These are phyloP conservation scores for Leptographium procerum DNA, from an alignment of 2,329 filamentous ascomycete genomes.

Conservation along the genomic window DNA sequence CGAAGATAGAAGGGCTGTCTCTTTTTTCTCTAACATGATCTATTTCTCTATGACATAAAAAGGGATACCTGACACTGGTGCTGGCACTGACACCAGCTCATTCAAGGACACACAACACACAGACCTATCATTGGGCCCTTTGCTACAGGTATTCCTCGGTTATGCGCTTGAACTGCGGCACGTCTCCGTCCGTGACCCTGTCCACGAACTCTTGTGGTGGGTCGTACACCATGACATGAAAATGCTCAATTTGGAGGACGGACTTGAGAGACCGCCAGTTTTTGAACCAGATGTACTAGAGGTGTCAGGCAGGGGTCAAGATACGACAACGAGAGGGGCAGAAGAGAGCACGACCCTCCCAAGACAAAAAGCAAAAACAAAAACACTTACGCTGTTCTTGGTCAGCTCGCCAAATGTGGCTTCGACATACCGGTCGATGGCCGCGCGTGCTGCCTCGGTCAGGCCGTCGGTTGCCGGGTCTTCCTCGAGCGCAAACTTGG, in stretches of 20 bases:
- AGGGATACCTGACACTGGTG: not conserved
- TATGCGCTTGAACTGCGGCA: constrained; percentile 45
- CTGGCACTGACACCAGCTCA: not conserved
- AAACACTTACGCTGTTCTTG: constrained; percentile 37
- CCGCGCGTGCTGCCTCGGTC: constrained; percentile 46
- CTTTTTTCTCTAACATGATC: not conserved
- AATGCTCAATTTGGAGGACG: constrained; percentile 79
- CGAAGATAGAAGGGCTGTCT: constrained; percentile 2
- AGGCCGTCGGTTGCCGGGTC: constrained; percentile 55
- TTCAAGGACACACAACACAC: no score
- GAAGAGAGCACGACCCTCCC: not conserved
- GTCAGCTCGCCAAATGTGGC: constrained; percentile 50
- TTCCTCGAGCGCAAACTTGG: constrained; percentile 70
- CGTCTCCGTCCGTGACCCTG: constrained; percentile 62
- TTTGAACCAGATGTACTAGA: constrained; percentile 61
- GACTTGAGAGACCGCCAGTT: constrained; percentile 84
- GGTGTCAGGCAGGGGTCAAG: not conserved
- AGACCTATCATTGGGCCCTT: not conserved
- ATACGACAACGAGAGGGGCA: no score
- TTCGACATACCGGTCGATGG: constrained; percentile 62
- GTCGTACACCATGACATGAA: constrained; percentile 83
- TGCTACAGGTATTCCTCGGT: constrained; percentile 8
- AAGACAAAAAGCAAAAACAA: not conserved
- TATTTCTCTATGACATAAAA: not conserved
- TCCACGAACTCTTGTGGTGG: constrained; percentile 59